Percentiles rank a stretch among this genome's conserved stretches.
Evolutionary conservation across 345 rosid genomes (phyloP).

Genomic region (Acer yangbiense): DNA sequence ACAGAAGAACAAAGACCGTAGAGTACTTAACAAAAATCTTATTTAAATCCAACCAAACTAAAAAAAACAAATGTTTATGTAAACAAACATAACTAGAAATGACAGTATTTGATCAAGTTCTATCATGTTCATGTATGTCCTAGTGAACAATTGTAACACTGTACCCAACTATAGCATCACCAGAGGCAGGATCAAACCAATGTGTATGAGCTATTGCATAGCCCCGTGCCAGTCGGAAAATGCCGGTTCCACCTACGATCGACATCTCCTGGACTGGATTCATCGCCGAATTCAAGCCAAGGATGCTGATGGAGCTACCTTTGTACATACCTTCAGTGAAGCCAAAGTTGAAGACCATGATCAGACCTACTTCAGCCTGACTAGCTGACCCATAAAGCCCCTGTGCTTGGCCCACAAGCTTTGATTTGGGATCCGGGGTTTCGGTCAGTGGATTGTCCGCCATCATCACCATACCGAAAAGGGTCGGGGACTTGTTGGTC

Average conservation of each 20-base stretch:
- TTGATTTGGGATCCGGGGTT: constrained; percentile 56
- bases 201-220: constrained; percentile 52
- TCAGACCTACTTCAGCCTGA: constrained; percentile 42
- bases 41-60: not conserved
- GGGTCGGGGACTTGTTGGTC: constrained; percentile 44
- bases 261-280: constrained; percentile 58
- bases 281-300: constrained; percentile 47
- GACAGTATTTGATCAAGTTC: not conserved
- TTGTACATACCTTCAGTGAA: constrained; percentile 62
- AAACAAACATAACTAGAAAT: not conserved
- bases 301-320: constrained; percentile 61
- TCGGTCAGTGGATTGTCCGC: constrained; percentile 61
- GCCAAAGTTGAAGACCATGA: constrained; percentile 54
- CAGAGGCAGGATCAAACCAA: constrained; percentile 39
- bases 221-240: constrained; percentile 65
- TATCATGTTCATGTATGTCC: not conserved
- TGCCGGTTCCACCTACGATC: constrained; percentile 58
- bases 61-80: too few relatives aligned
- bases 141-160: constrained; percentile 63
- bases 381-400: constrained; percentile 56
- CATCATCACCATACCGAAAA: constrained; percentile 52
- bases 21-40: too few relatives aligned
- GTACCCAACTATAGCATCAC: constrained; percentile 63
- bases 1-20: too few relatives aligned
- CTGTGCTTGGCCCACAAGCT: constrained; percentile 66